Base-by-base conservation (phyloP, 345 rosid species). In the Isatis tinctoria region DNA sequence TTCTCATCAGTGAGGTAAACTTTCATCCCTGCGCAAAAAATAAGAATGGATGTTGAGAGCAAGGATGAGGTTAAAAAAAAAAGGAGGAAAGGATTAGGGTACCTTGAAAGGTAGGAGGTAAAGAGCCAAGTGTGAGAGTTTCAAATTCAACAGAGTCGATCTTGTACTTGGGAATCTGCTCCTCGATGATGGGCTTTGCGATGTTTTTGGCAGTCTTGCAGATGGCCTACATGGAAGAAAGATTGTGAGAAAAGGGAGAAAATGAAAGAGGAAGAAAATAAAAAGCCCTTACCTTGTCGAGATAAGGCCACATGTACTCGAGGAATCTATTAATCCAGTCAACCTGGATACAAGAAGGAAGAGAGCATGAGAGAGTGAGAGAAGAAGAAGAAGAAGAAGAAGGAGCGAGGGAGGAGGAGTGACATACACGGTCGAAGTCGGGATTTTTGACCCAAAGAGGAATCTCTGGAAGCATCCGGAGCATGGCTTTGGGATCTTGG, bases 381-480 rank as follows among this genome's bases (percentile, higher is more conserved):
- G 39, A 69, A 63, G 33, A 7, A 13, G 68, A 4, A 0, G 3
- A 13, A 5, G 10, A 0, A 5, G 16, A 4, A 13, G 7, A 4
- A 22, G 4, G n/a, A 3, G 7, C 8, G 20, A 45, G 17, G 5
- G 56, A 22, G 8, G 14, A 12, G 3, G n/a, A 35, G 3, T 0
- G 4, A 84, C 93, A 52, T 82, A 95, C 99, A 49, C 99, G 98
- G 72, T 95, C 99, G 49, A 78, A 85, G 61, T 92, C 98, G 0
- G 99, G 99, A 69, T 85, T 90, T 70, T 95, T 95, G 53, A 95
- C 96, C 99, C 99, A 95, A 6, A 76, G 82, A 0, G 99, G 99
- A 74, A 95, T 88, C 82, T 95, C 98, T 0, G 99, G 98, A 65
- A 95, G 86, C 96, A 95, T 84, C 62, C 84, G 87, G 66, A 74